Evolutionary conservation across 805 yeast species (phyloP).

Genomic region (Wickerhamiella allomyrinae): DNA sequence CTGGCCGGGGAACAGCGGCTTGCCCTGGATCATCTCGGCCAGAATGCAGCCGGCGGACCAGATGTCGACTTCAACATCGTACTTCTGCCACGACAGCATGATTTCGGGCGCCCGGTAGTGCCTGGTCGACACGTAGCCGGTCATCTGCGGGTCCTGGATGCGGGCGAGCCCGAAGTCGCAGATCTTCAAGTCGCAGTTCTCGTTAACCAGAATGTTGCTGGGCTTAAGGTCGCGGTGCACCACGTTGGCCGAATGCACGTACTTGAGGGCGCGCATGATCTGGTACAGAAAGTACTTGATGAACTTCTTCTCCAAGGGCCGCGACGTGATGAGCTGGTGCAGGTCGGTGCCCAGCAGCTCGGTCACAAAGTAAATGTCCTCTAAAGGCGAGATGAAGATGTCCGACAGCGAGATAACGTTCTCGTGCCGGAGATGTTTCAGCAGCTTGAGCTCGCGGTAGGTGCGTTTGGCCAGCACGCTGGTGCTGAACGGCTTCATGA

Average conservation of each 20-base stretch:
- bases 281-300: slow-evolving; percentile 95
- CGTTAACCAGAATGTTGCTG: slow-evolving; percentile 63
- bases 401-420: slow-evolving; percentile 86
- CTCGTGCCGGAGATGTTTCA: slow-evolving; percentile 89
- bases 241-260: slow-evolving; percentile 85
- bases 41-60: slow-evolving; percentile 98
- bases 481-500: slow-evolving; percentile 93
- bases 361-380: slow-evolving; percentile 90
- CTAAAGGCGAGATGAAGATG: slow-evolving; percentile 84
- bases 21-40: slow-evolving; percentile 95
- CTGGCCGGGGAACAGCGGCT: slow-evolving; percentile 93
- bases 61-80: slow-evolving; percentile 90
- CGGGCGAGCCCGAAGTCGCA: slow-evolving; percentile 94
- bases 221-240: slow-evolving; percentile 85
- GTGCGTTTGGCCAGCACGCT: slow-evolving; percentile 93
- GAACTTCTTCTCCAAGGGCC: slow-evolving; percentile 92
- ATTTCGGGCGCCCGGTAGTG: slow-evolving; percentile 97
- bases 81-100: slow-evolving; percentile 97
- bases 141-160: slow-evolving; percentile 97
- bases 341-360: slow-evolving; percentile 95
- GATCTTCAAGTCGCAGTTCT: slow-evolving; percentile 79
- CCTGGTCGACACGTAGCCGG: slow-evolving; percentile 92
- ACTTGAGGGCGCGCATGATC: slow-evolving; percentile 72
- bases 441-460: slow-evolving; percentile 82
- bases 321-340: slow-evolving; percentile 75